Conservation (phyloP, 352 stramenopile genomes). For the Aphanomyces invadans region DNA sequence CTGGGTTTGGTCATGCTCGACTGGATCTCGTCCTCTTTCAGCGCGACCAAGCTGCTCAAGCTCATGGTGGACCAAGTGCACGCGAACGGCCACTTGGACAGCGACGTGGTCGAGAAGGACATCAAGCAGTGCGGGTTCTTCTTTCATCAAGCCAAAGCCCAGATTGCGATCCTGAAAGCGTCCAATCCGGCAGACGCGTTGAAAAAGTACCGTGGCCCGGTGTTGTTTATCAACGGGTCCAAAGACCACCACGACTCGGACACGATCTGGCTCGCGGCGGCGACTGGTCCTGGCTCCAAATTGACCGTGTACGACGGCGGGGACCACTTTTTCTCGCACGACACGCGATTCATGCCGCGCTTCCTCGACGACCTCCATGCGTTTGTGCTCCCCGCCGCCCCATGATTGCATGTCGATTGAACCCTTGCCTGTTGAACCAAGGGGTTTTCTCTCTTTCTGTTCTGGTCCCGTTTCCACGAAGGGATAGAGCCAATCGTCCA, state of each 20-base stretch:
- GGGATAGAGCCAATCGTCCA: too few relatives aligned
- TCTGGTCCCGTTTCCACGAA: too few relatives aligned
- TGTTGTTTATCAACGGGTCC: slow-evolving; percentile 61
- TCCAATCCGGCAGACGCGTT: slow-evolving; percentile 63
- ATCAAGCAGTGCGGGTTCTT: not conserved
- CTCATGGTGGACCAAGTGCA: not conserved
- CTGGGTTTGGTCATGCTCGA: not conserved
- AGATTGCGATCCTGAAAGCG: slow-evolving; percentile 84
- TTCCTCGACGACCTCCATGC: slow-evolving; percentile 6
- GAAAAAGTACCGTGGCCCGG: slow-evolving; percentile 68
- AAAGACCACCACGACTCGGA: not conserved
- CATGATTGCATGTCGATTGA: too few relatives aligned
- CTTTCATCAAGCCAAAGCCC: not conserved
- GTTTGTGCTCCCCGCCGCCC: not conserved
- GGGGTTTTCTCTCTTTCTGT: too few relatives aligned
- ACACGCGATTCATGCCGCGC: not conserved
- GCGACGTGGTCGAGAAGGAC: not conserved
- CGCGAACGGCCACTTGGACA: not conserved
- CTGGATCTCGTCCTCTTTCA: not conserved
- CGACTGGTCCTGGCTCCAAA: not conserved
- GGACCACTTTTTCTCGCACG: slow-evolving; percentile 12
- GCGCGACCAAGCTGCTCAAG: not conserved
- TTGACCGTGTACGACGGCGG: slow-evolving; percentile 10
- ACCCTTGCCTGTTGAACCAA: too few relatives aligned
- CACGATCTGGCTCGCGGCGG: not conserved